Percentiles rank a stretch among this genome's conserved stretches.
phyloP scores from a whole-genome alignment of 768 basidiomycete genomes.

The Mycena amicta region DNA sequence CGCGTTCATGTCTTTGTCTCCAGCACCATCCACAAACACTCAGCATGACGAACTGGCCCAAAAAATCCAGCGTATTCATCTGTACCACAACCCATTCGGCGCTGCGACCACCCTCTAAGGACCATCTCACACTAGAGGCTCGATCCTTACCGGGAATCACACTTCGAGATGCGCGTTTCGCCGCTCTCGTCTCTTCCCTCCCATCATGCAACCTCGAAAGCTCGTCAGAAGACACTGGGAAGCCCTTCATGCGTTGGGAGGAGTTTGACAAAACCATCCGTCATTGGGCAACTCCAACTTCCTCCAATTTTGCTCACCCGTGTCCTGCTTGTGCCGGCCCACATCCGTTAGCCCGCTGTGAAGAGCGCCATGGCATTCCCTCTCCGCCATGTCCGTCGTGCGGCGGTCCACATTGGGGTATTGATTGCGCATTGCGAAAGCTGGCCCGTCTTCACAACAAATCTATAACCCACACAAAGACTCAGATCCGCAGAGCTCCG shows the following conservation, averaged over 20 bases:
- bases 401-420: slow-evolving; percentile 14
- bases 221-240: not conserved
- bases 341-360: not conserved
- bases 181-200: slow-evolving; percentile 19
- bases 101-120: slow-evolving; percentile 7
- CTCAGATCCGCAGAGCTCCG: not conserved
- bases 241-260: not conserved
- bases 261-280: not conserved
- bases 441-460: not conserved
- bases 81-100: slow-evolving; percentile 21
- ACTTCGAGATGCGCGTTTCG: slow-evolving; percentile 21
- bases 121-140: slow-evolving; percentile 2
- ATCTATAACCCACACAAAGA: not conserved
- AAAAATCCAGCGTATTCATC: not conserved
- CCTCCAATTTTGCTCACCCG: not conserved
- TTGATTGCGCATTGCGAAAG: slow-evolving; percentile 12
- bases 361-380: slow-evolving; percentile 1
- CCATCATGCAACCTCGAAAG: not conserved
- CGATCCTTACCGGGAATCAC: slow-evolving; percentile 13
- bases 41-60: not conserved
- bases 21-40: slow-evolving; percentile 19
- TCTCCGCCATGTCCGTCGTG: slow-evolving; percentile 13
- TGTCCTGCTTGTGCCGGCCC: slow-evolving; percentile 15
- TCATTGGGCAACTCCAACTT: not conserved
- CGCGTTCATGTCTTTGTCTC: not conserved